Evolutionary conservation across 2,329 filamentous ascomycete species (phyloP).

Genomic region (Colletotrichum simmondsii): DNA sequence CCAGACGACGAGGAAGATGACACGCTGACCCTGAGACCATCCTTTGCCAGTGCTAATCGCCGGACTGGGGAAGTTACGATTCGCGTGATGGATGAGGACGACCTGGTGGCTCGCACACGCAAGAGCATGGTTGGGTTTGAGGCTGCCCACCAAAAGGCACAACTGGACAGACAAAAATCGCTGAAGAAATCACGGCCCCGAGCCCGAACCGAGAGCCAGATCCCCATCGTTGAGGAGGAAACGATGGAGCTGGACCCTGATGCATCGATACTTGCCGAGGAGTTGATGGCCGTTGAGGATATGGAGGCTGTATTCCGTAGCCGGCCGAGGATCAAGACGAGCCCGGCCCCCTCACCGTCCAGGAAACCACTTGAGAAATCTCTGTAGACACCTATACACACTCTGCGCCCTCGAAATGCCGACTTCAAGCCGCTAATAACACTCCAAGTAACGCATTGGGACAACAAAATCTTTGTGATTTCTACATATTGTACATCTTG

Average conservation of each 20-base stretch:
- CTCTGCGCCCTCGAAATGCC: background rate
- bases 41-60: slow-evolving; percentile 6
- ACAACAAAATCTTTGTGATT: slow-evolving; percentile 6
- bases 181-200: slow-evolving; percentile 52
- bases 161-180: slow-evolving; percentile 65
- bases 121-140: slow-evolving; percentile 73
- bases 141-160: slow-evolving; percentile 69
- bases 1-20: slow-evolving; percentile 44
- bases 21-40: slow-evolving; percentile 34
- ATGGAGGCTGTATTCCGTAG: slow-evolving; percentile 88
- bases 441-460: slow-evolving; percentile 1
- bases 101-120: slow-evolving; percentile 67
- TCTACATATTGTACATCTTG: slow-evolving; percentile 28
- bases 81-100: slow-evolving; percentile 52
- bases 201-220: slow-evolving; percentile 55
- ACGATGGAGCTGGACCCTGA: slow-evolving; percentile 43
- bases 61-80: slow-evolving; percentile 35
- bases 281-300: slow-evolving; percentile 78
- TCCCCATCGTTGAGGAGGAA: slow-evolving; percentile 58
- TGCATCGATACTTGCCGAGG: slow-evolving; percentile 68
- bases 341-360: slow-evolving; percentile 69
- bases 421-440: background rate
- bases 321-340: slow-evolving; percentile 81
- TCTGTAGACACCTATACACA: background rate
- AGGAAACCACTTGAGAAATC: slow-evolving; percentile 36